These are phyloP conservation scores for Suaeda aralocaspica DNA, from an alignment of 148 eudicot genomes.

Conservation along the genomic window DNA sequence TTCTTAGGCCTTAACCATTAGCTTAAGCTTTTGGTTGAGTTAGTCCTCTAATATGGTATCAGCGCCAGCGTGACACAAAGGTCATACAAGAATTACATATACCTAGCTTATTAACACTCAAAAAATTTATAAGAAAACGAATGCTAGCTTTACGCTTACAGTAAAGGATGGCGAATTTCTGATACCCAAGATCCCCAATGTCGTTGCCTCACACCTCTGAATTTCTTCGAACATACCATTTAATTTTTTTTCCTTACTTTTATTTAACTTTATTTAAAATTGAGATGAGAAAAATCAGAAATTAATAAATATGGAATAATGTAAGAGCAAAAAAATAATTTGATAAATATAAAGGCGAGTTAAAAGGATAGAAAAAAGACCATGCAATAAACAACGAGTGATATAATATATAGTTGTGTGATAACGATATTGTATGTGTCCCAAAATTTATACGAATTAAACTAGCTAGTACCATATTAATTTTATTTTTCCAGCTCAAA, in stretches of 20 bases:
- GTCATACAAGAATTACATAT: too few species aligned
- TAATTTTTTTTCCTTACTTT: neutral
- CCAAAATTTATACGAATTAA: neutral
- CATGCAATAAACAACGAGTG: too few species aligned
- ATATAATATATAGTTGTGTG: neutral
- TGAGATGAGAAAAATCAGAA: neutral
- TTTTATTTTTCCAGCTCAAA: neutral
- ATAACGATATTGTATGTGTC: neutral
- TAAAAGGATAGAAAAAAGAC: neutral
- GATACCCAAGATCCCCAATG: slow-evolving; percentile 60
- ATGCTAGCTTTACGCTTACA: too few species aligned
- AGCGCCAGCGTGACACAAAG: too few species aligned
- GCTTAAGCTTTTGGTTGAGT: too few species aligned
- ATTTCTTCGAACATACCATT: slow-evolving; percentile 20
- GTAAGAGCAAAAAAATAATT: too few species aligned
- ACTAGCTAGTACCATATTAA: neutral
- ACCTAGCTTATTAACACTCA: too few species aligned
- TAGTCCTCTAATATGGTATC: too few species aligned
- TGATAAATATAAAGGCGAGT: neutral
- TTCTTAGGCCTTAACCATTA: too few species aligned
- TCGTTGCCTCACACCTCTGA: slow-evolving; percentile 47
- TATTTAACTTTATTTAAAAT: too few species aligned
- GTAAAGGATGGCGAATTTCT: slow-evolving; percentile 47
- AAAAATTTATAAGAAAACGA: too few species aligned
- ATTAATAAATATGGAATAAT: too few species aligned